Percentiles rank a stretch among this genome's conserved stretches.
Evolutionary conservation across 345 rosid genomes (phyloP).

Genomic region (Rhizophora mangle): DNA sequence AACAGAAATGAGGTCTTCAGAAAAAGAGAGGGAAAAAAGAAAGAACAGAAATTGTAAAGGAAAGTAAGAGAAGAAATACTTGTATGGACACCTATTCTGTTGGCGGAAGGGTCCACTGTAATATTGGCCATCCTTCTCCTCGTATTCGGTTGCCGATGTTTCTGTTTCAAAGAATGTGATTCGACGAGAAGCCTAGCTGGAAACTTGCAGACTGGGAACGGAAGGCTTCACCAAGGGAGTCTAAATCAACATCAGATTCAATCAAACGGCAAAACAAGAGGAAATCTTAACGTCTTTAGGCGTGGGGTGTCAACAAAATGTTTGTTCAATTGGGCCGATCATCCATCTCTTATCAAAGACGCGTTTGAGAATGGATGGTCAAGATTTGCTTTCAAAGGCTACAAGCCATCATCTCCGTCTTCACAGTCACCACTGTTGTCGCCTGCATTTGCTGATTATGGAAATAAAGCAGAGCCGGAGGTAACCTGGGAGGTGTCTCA

Average conservation of each 20-base stretch:
- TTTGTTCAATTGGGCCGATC: slow-evolving; percentile 72
- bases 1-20: background rate
- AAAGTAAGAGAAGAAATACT: slow-evolving; percentile 34
- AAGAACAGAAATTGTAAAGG: background rate
- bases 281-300: slow-evolving; percentile 46
- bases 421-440: slow-evolving; percentile 40
- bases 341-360: slow-evolving; percentile 64
- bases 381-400: slow-evolving; percentile 63
- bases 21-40: no score
- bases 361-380: slow-evolving; percentile 89
- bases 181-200: slow-evolving; percentile 15
- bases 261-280: slow-evolving; percentile 47
- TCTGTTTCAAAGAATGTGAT: slow-evolving; percentile 22
- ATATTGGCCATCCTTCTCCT: slow-evolving; percentile 26
- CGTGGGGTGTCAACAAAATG: slow-evolving; percentile 39
- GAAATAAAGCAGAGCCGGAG: slow-evolving; percentile 43
- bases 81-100: slow-evolving; percentile 31
- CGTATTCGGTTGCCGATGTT: slow-evolving; percentile 45
- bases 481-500: slow-evolving; percentile 78
- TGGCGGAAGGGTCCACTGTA: slow-evolving; percentile 29
- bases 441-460: slow-evolving; percentile 46
- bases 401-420: slow-evolving; percentile 33
- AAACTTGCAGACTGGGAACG: slow-evolving; percentile 50
- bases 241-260: slow-evolving; percentile 28
- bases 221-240: slow-evolving; percentile 52